phyloP scores from a whole-genome alignment of 2,329 filamentous ascomycete genomes.

The Zopfia rhizophila region DNA sequence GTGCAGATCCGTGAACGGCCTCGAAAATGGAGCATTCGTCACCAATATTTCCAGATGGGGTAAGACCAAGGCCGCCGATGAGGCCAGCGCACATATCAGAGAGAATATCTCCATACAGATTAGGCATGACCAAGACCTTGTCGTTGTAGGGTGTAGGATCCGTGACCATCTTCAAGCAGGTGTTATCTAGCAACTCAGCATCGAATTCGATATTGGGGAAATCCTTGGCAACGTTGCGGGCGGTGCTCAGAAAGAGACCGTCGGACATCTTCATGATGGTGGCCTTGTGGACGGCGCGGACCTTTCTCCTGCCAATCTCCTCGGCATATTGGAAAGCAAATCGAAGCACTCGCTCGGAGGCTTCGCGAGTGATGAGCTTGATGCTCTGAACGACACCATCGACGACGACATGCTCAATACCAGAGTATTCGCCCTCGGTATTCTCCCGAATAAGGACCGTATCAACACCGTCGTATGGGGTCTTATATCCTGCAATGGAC shows the following conservation, averaged over 20 bases:
- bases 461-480: slow-evolving; percentile 95
- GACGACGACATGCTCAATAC: slow-evolving; percentile 97
- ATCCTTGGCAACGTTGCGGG: slow-evolving; percentile 87
- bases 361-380: slow-evolving; percentile 97
- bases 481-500: slow-evolving; percentile 97
- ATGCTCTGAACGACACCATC: slow-evolving; percentile 99
- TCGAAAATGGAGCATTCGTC: slow-evolving; percentile 99
- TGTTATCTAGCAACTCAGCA: slow-evolving; percentile 98
- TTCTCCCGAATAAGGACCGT: slow-evolving; percentile 99
- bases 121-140: slow-evolving; percentile 97
- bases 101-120: slow-evolving; percentile 99
- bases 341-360: slow-evolving; percentile 92
- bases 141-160: slow-evolving; percentile 98
- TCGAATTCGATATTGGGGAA: slow-evolving; percentile 97
- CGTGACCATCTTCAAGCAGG: slow-evolving; percentile 98
- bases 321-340: slow-evolving; percentile 99
- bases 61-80: slow-evolving; percentile 96
- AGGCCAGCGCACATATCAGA: slow-evolving; percentile 99
- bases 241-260: slow-evolving; percentile 94
- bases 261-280: slow-evolving; percentile 99
- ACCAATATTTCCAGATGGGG: slow-evolving; percentile 97
- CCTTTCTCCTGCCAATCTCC: slow-evolving; percentile 93
- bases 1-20: slow-evolving; percentile 96
- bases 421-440: slow-evolving; percentile 99
- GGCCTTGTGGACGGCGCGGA: slow-evolving; percentile 98